Evolutionary conservation across 768 basidiomycete species (phyloP), one percentile per base, ranked within the genome.

Genomic region (Termitomyces sp.): DNA sequence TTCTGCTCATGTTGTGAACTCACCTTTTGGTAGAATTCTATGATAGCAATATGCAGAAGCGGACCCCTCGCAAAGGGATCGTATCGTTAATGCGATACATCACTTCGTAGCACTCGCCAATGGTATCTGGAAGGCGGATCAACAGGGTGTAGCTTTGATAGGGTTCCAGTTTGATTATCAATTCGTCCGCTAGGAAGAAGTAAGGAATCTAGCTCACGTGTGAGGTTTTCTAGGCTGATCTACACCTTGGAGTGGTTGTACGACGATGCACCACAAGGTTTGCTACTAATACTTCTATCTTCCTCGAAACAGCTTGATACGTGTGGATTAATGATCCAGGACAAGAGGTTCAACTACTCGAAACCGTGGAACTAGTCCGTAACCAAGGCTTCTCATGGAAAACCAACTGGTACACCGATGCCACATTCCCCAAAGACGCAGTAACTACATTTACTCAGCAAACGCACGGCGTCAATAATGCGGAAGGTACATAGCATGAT

Each of bases 131-230:
- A 32, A 66, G 46, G 73, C 65, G 0, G 67, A 66, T 11, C 64
- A 70, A 45, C 68, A 74, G 60, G 74, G 74, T 5, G 62, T 60
- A 11, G 66, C 67, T 1, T 69, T 66, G 2, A 66, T 70, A 58
- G 75, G 75, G 1, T 75, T 74, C 63, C 71, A 76, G 53, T 74
- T 70, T 40, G 70, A 71, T 48, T 75, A 75, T 54, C 75, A 76
- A 45, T 74, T 58, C 35, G 74, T 76, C 5, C 67, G 74, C 19
- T 75, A 71, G 73, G 74, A 74, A 61, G 74, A 74, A 65, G 74
- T 71, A 43, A 37, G 1, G 26, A 17, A 30, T 11, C 12, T 2
- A 37, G 26, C 42, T 51, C 7, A 46, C 21, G 1, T 12, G 9
- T 15, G 10, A n/a, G 14, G 7, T 14, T 24, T 37, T 43, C 9